Evolutionary conservation across 106 monocot genomes (phyloP).

Genomic region (Agapanthus africanus): DNA sequence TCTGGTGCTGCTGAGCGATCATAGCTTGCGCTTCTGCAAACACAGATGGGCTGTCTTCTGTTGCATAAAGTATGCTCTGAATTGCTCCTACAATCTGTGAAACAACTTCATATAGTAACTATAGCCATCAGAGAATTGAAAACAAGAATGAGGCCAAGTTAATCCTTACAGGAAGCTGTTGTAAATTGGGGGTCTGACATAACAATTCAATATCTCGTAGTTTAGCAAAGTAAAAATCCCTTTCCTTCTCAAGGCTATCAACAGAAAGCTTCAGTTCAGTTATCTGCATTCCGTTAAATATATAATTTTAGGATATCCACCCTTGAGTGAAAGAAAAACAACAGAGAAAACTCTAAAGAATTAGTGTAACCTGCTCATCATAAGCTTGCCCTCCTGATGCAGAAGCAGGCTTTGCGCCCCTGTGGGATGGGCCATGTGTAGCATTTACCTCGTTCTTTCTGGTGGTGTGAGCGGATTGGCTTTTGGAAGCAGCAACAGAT

Average conservation of each 20-base stretch:
- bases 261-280: slow-evolving; percentile 83
- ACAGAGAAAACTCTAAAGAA: not conserved
- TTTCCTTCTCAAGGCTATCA: slow-evolving; percentile 92
- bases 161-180: slow-evolving; percentile 60
- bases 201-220: slow-evolving; percentile 84
- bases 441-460: slow-evolving; percentile 36
- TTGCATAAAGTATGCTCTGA: slow-evolving; percentile 69
- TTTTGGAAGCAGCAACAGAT: slow-evolving; percentile 31
- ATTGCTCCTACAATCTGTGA: slow-evolving; percentile 55
- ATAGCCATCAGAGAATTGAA: no score
- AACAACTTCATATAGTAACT: no score
- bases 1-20: slow-evolving; percentile 33
- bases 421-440: slow-evolving; percentile 26
- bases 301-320: not conserved
- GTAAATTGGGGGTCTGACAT: slow-evolving; percentile 70
- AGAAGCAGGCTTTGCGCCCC: slow-evolving; percentile 22
- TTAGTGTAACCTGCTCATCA: slow-evolving; percentile 48
- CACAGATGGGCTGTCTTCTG: slow-evolving; percentile 38
- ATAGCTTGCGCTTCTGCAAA: slow-evolving; percentile 59
- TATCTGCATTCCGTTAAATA: slow-evolving; percentile 47
- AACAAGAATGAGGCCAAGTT: not conserved
- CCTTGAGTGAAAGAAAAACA: not conserved
- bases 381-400: slow-evolving; percentile 37
- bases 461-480: slow-evolving; percentile 32
- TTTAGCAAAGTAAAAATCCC: slow-evolving; percentile 90